phyloP scores from a whole-genome alignment of 2,329 filamentous ascomycete genomes.

The Hymenoscyphus repandus region DNA sequence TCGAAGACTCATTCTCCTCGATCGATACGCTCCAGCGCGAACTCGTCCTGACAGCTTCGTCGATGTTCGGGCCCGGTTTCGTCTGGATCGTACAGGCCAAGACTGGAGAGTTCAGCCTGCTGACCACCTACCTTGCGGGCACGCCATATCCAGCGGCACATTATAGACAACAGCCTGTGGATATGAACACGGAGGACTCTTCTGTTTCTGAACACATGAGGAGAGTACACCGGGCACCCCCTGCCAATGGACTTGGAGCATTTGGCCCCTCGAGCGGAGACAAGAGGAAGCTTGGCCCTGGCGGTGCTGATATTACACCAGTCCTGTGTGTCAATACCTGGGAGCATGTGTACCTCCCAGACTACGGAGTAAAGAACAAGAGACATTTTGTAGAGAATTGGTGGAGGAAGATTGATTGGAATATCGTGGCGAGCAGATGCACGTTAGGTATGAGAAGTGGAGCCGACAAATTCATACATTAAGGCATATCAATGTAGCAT shows the following conservation, averaged over 20 bases:
- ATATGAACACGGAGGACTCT: conserved; percentile 61
- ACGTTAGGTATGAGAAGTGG: not conserved
- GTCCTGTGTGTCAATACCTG: conserved; percentile 92
- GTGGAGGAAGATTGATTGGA: conserved; percentile 90
- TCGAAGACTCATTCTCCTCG: conserved; percentile 72
- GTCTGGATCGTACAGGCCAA: conserved; percentile 76
- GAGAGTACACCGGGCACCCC: conserved; percentile 26
- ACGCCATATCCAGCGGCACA: conserved; percentile 83
- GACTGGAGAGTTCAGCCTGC: conserved; percentile 53
- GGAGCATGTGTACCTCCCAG: conserved; percentile 87
- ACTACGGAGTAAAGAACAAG: conserved; percentile 76
- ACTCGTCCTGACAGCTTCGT: conserved; percentile 72
- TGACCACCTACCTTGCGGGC: conserved; percentile 88
- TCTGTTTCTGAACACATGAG: conserved; percentile 36
- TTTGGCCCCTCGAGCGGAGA: conserved; percentile 22
- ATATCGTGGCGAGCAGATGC: conserved; percentile 48
- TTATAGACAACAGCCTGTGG: conserved; percentile 60
- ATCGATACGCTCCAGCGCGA: conserved; percentile 76
- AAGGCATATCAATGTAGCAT: conserved; percentile 15
- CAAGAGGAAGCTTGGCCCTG: conserved; percentile 47
- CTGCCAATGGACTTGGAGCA: conserved; percentile 32
- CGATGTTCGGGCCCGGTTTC: conserved; percentile 97
- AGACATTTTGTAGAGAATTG: conserved; percentile 67
- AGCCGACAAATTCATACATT: not conserved
- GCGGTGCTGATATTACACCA: conserved; percentile 65